Evolutionary conservation across 768 basidiomycete genomes (phyloP).

Genomic region (Leccinum incarnatum): DNA sequence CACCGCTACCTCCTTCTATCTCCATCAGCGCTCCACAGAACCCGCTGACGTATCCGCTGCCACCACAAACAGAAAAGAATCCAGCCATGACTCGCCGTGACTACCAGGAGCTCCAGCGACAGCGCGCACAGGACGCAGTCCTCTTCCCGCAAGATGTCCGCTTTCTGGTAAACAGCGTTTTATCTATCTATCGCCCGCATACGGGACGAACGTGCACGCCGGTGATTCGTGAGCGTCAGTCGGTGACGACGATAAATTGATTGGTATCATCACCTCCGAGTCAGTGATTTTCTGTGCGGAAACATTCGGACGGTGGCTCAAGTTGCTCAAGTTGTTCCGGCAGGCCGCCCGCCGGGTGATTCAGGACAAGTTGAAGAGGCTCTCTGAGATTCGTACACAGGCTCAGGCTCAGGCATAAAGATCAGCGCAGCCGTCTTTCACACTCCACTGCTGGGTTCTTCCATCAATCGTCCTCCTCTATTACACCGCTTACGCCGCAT

Average conservation of each 20-base stretch:
- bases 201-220: slow-evolving; percentile 2
- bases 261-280: too few relatives aligned
- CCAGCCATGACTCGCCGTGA: slow-evolving; percentile 60
- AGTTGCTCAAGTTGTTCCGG: neutral
- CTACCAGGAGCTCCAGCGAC: slow-evolving; percentile 40
- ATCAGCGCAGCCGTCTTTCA: too few relatives aligned
- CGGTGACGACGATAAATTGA: neutral
- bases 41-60: slow-evolving; percentile 42
- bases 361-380: neutral
- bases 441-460: too few relatives aligned
- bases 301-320: too few relatives aligned
- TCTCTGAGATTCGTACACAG: neutral
- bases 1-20: slow-evolving; percentile 58
- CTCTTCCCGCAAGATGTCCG: slow-evolving; percentile 33
- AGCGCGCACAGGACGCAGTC: slow-evolving; percentile 22
- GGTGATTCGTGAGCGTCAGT: neutral
- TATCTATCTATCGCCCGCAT: neutral
- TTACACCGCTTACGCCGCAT: neutral
- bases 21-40: slow-evolving; percentile 60
- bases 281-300: too few relatives aligned
- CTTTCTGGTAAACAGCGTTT: slow-evolving; percentile 1
- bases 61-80: slow-evolving; percentile 37
- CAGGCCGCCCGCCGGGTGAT: neutral
- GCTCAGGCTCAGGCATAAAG: neutral
- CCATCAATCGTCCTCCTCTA: neutral